Evolutionary conservation across 208 protist species (phyloP).

Genomic region (Lotmaria passim): DNA sequence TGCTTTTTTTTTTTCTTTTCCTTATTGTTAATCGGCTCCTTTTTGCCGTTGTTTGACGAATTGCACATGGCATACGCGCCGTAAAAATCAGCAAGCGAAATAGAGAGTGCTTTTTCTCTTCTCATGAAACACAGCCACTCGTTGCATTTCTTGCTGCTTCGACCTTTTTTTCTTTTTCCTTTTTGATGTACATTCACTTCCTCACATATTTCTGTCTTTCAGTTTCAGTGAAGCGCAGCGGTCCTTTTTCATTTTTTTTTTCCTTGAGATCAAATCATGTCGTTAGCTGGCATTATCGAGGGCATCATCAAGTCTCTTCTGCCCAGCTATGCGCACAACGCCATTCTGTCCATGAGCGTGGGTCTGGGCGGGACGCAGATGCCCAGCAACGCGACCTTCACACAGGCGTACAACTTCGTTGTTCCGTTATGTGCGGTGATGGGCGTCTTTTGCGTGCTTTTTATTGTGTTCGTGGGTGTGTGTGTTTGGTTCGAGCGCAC

Average conservation of each 20-base stretch:
- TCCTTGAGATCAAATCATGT: too few relatives aligned
- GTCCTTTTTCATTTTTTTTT: too few relatives aligned
- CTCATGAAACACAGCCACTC: too few relatives aligned
- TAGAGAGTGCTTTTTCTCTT: too few relatives aligned
- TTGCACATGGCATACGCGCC: too few relatives aligned
- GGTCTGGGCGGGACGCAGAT: slow-evolving; percentile 1
- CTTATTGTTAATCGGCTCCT: too few relatives aligned
- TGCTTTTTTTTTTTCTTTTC: neutral
- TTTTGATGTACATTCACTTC: neutral
- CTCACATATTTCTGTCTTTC: too few relatives aligned
- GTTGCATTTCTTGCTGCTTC: neutral
- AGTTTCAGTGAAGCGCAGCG: too few relatives aligned
- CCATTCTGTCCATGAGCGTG: neutral
- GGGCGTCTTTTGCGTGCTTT: slow-evolving; percentile 10
- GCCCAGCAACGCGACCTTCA: slow-evolving; percentile 9
- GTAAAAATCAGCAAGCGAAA: too few relatives aligned
- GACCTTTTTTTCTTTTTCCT: slow-evolving; percentile 22
- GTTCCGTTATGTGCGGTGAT: slow-evolving; percentile 8
- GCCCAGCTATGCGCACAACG: neutral
- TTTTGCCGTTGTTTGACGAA: too few relatives aligned
- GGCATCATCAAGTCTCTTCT: neutral
- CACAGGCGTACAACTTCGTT: slow-evolving; percentile 10
- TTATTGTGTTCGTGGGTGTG: slow-evolving; percentile 4
- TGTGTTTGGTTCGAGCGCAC: slow-evolving; percentile 8
- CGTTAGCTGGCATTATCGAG: slow-evolving; percentile 7